Evolutionary conservation across 2,329 filamentous ascomycete species (phyloP).

Genomic region (Amylocarpus encephaloides): DNA sequence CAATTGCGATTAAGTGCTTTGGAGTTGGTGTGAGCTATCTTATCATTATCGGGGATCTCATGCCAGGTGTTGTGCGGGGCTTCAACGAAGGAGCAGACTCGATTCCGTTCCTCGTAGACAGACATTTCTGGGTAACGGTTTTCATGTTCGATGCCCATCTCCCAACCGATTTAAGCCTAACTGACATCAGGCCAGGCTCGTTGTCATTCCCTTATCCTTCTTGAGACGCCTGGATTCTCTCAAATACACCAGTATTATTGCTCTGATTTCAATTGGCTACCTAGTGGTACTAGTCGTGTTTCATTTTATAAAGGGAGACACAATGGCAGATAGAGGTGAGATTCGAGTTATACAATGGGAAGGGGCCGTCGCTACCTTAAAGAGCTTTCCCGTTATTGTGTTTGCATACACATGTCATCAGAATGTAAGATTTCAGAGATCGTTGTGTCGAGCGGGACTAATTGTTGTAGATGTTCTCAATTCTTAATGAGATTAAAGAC

Average conservation of each 20-base stretch:
- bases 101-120: constrained; percentile 72
- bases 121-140: constrained; percentile 95
- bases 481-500: constrained; percentile 88
- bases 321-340: constrained; percentile 63
- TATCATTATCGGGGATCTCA: constrained; percentile 97
- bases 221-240: constrained; percentile 85
- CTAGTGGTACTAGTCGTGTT: constrained; percentile 89
- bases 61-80: constrained; percentile 87
- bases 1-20: constrained; percentile 97
- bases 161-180: not conserved
- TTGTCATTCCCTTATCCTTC: constrained; percentile 92
- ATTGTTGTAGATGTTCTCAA: constrained; percentile 81
- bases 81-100: constrained; percentile 61
- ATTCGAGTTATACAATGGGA: constrained; percentile 74
- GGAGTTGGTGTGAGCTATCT: constrained; percentile 95
- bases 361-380: constrained; percentile 70
- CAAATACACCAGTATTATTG: constrained; percentile 93
- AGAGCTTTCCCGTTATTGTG: constrained; percentile 87
- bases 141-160: constrained; percentile 63
- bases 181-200: constrained; percentile 48
- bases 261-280: constrained; percentile 88
- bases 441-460: constrained; percentile 17
- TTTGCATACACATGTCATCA: constrained; percentile 99
- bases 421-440: constrained; percentile 55
- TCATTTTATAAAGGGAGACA: constrained; percentile 76